Conservation (phyloP, 2,329 filamentous ascomycete species). For the Trichophyton verrucosum region DNA sequence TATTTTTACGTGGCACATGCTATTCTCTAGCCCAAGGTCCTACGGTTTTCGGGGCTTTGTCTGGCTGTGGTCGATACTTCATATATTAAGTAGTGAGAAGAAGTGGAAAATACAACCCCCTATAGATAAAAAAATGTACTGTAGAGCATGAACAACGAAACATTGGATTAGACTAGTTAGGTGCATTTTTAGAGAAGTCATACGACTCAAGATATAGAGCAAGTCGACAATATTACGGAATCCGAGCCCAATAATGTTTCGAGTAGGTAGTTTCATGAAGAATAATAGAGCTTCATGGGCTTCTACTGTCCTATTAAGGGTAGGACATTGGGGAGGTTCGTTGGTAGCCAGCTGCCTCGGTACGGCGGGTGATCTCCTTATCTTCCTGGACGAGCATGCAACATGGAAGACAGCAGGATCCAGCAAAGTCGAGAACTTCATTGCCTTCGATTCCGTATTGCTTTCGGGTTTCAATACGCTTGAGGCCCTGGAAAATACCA, state of each 20-base stretch:
- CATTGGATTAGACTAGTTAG: too few relatives aligned
- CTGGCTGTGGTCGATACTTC: too few relatives aligned
- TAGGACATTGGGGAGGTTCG: neutral
- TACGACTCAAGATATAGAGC: too few relatives aligned
- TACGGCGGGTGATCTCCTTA: slow-evolving; percentile 35
- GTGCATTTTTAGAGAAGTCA: too few relatives aligned
- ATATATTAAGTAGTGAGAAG: too few relatives aligned
- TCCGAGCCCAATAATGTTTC: neutral
- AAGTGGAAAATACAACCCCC: too few relatives aligned
- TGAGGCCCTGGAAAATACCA: slow-evolving; percentile 39
- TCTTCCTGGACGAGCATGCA: slow-evolving; percentile 48
- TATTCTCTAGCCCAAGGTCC: too few relatives aligned
- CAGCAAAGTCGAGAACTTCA: slow-evolving; percentile 39
- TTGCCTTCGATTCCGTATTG: slow-evolving; percentile 43
- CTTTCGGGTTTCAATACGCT: slow-evolving; percentile 43
- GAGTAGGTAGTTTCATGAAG: neutral
- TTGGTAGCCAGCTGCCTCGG: slow-evolving; percentile 18
- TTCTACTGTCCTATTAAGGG: neutral
- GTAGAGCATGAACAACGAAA: too few relatives aligned
- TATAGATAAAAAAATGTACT: too few relatives aligned
- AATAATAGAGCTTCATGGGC: neutral
- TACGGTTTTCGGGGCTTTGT: too few relatives aligned
- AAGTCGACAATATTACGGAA: neutral
- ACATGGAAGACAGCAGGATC: slow-evolving; percentile 45
- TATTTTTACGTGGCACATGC: too few relatives aligned